phyloP scores from a whole-genome alignment of 2,329 filamentous ascomycete species.

The Cytospora chrysosperma region DNA sequence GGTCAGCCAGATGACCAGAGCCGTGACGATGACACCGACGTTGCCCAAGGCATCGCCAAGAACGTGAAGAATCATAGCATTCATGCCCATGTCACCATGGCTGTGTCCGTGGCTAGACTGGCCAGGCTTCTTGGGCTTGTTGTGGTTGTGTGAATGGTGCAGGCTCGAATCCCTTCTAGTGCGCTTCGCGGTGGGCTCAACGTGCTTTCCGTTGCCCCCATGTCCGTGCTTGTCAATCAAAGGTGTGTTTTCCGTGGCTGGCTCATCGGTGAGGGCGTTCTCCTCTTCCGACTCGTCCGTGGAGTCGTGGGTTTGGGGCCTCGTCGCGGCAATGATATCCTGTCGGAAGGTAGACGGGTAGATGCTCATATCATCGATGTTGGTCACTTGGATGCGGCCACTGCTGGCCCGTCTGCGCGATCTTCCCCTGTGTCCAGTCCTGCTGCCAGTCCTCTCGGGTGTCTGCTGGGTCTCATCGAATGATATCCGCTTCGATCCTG shows the following conservation, averaged over 20 bases:
- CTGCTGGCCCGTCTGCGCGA: slow-evolving; percentile 48
- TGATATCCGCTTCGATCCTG: slow-evolving; percentile 23
- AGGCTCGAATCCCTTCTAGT: slow-evolving; percentile 50
- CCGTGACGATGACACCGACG: slow-evolving; percentile 79
- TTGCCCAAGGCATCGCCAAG: slow-evolving; percentile 85
- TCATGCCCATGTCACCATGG: slow-evolving; percentile 94
- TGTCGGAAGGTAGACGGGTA: slow-evolving; percentile 89
- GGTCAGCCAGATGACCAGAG: slow-evolving; percentile 88
- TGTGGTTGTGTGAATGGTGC: slow-evolving; percentile 79
- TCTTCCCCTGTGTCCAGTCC: slow-evolving; percentile 36
- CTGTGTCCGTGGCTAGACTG: slow-evolving; percentile 70
- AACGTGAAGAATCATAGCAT: slow-evolving; percentile 73
- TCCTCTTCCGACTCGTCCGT: slow-evolving; percentile 22
- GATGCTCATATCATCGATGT: slow-evolving; percentile 73
- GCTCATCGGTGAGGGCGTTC: slow-evolving; percentile 29
- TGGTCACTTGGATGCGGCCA: slow-evolving; percentile 58
- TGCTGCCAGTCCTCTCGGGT: slow-evolving; percentile 28
- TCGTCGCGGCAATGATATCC: slow-evolving; percentile 84
- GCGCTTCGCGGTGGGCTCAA: slow-evolving; percentile 32
- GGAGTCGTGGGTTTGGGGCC: slow-evolving; percentile 51
- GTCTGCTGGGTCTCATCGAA: slow-evolving; percentile 32
- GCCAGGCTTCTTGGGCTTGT: slow-evolving; percentile 63
- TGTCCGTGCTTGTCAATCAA: slow-evolving; percentile 32
- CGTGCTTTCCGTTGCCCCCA: slow-evolving; percentile 29
- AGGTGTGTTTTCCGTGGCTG: slow-evolving; percentile 40